Conservation (phyloP, 1,139 yeast species). For the Pichia norvegensis region DNA sequence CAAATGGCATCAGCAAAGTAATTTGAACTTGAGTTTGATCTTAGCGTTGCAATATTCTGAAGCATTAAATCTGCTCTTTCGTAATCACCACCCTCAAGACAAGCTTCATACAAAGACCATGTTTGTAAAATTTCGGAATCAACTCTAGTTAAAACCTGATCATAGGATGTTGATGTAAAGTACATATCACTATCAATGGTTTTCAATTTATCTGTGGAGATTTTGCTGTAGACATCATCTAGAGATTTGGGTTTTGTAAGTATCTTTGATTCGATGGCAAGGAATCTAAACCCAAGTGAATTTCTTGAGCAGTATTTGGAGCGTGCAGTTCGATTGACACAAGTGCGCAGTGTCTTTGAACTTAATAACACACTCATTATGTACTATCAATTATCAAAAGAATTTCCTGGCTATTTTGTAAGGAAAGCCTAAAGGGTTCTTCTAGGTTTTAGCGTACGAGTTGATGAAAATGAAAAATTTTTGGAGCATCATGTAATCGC, state of each 20-base stretch:
- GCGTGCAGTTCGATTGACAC: constrained; percentile 3
- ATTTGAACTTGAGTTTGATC: constrained; percentile 28
- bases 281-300: constrained; percentile 2
- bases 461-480: not conserved
- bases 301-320: not conserved
- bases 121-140: constrained; percentile 49
- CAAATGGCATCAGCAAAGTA: constrained; percentile 40
- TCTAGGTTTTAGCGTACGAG: not conserved
- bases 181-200: constrained; percentile 12
- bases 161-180: constrained; percentile 20
- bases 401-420: not conserved
- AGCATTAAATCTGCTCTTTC: constrained; percentile 67
- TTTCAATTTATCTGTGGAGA: constrained; percentile 1
- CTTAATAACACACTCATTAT: constrained; percentile 12
- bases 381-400: no score
- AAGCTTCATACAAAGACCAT: constrained; percentile 76
- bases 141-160: constrained; percentile 22
- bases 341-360: constrained; percentile 6
- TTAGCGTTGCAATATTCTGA: constrained; percentile 30
- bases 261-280: constrained; percentile 14
- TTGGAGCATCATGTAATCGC: not conserved
- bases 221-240: constrained; percentile 22
- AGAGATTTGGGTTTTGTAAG: constrained; percentile 16
- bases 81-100: constrained; percentile 59
- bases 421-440: not conserved